Conservation (phyloP, 441 rosid species). For the Macaranga tanarius region DNA sequence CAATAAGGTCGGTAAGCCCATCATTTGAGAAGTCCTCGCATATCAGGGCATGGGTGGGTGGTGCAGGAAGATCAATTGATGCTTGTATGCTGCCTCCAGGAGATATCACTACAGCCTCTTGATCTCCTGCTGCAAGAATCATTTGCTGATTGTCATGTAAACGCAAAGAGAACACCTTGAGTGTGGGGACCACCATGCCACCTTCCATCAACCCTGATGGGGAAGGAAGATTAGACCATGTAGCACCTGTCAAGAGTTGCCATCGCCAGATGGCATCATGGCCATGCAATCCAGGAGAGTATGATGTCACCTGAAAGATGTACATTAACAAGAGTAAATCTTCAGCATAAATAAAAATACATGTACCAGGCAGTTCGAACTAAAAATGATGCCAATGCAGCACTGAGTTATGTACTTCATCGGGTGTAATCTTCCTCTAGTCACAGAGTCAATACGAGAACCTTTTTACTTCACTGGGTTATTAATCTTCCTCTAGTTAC, state of each 20-base stretch:
- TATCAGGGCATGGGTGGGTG: slow-evolving; percentile 84
- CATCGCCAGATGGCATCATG: slow-evolving; percentile 94
- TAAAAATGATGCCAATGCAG: not conserved
- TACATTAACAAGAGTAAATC: no score
- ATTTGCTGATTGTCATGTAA: slow-evolving; percentile 75
- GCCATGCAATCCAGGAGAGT: slow-evolving; percentile 80
- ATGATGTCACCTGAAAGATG: slow-evolving; percentile 75
- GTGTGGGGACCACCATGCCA: slow-evolving; percentile 74
- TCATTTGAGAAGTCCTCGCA: slow-evolving; percentile 90
- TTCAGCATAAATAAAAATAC: not conserved
- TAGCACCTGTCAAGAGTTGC: slow-evolving; percentile 88
- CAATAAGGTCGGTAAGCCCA: slow-evolving; percentile 80
- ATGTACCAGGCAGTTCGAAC: not conserved
- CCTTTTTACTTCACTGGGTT: no score
- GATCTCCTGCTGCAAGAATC: slow-evolving; percentile 97
- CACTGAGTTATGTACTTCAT: not conserved
- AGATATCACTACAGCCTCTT: slow-evolving; percentile 76
- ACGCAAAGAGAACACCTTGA: slow-evolving; percentile 71
- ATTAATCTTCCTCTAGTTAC: not conserved
- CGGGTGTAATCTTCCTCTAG: not conserved
- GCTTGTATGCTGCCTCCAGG: slow-evolving; percentile 80
- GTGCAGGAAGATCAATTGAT: slow-evolving; percentile 74
- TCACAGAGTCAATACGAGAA: not conserved
- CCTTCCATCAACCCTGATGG: slow-evolving; percentile 88
- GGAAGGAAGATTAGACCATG: slow-evolving; percentile 95